Evolutionary conservation across 169 alveolate species (phyloP).

Genomic region (Cryptosporidium canis): DNA sequence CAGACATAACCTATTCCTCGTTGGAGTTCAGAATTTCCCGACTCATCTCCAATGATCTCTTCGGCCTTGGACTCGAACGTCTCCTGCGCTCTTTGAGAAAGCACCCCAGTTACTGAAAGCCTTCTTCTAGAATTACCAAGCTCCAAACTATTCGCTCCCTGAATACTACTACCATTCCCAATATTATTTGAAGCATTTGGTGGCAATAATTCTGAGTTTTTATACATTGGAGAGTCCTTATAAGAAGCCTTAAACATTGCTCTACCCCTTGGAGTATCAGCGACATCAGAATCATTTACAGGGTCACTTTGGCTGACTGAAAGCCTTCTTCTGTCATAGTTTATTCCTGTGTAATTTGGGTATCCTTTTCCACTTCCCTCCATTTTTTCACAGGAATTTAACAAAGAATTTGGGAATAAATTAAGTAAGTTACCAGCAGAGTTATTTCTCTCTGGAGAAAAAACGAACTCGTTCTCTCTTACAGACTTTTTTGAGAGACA

Average conservation of each 20-base stretch:
- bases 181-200: neutral
- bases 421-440: neutral
- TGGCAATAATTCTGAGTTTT: neutral
- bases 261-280: conserved; percentile 65
- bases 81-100: conserved; percentile 56
- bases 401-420: neutral
- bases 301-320: conserved; percentile 71
- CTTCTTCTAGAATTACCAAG: conserved; percentile 58
- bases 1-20: conserved; percentile 84
- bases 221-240: neutral
- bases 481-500: conserved; percentile 22
- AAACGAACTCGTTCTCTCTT: conserved; percentile 14
- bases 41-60: conserved; percentile 56
- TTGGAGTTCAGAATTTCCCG: conserved; percentile 47
- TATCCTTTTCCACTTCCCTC: conserved; percentile 23
- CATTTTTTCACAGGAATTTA: neutral
- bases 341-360: neutral
- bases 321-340: conserved; percentile 63
- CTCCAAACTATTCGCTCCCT: neutral
- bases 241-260: conserved; percentile 45
- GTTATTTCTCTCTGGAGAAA: conserved; percentile 20
- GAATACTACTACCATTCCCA: neutral
- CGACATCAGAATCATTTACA: conserved; percentile 17
- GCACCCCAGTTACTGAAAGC: conserved; percentile 52
- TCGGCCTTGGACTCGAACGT: conserved; percentile 69